Base-by-base conservation (phyloP, 225 moss, liverwort and hornwort genomes). In the Anthoceros angustus region DNA sequence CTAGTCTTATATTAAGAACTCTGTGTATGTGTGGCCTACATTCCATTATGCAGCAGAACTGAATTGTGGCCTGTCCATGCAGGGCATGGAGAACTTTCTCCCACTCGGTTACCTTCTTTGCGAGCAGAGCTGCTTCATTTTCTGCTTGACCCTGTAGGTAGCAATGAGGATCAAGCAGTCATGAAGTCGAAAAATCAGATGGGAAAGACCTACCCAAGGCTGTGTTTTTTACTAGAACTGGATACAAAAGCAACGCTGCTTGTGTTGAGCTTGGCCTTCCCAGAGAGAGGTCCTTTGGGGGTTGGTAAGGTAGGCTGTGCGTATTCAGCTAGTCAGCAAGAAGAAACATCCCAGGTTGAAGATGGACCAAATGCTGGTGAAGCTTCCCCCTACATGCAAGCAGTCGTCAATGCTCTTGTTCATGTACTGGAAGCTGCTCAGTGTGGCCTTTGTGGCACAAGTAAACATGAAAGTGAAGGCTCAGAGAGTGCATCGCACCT, bases 211-310 rank as follows among this genome's bases (percentile, higher is more conserved):
- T 89, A 87, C 68, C 83, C 98, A 50, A 85, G 87, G 70, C 77
- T 98, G 65, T 79, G 77, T 74, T 89, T 89, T 74, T 74, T 98
- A 70, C 78, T 98, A 73, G 79, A 82, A 70, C 71, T 98, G 70
- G 98, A 92, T 69, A 80, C 84, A 60, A 79, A 80, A 80, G 89
- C 86, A 71, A 87, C 81, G 63, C 83, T 98, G 69, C 67, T 81
- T 66, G 87, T 98, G 43, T 78, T 98, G 69, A 82, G 84, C 67
- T 76, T 91, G 70, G 92, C 92, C 14, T 98, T 92, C 74, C 92
- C 92, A 74, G 87, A 89, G 68, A 72, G 83, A 46, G 98, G 98
- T 15, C 86, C 92, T 70, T 74, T 98, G 49, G 84, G 89, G 64
- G 87, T 98, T 77, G 89, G 98, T 42, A 84, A 83, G 69, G 83